Conservation (phyloP, 1,284 basidiomycete species). For the Megacollybia platyphylla region DNA sequence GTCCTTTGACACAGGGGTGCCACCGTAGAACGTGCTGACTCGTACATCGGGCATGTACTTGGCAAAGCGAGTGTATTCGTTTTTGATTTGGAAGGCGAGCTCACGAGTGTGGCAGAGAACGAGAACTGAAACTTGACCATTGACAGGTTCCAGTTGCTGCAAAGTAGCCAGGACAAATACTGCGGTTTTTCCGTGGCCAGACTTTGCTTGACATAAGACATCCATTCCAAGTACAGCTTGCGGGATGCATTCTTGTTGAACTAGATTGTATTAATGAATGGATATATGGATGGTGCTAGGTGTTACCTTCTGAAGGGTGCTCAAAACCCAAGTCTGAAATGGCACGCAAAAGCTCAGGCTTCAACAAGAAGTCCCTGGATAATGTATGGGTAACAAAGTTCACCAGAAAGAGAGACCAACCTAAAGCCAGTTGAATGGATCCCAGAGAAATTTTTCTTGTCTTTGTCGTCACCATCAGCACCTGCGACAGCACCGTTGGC, state of each 20-base stretch:
- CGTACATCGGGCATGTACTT: slow-evolving; percentile 99
- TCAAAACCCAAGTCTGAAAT: slow-evolving; percentile 99
- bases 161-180: slow-evolving; percentile 97
- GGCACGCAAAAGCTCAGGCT: slow-evolving; percentile 92
- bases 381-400: neutral
- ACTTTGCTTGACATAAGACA: slow-evolving; percentile 99
- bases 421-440: slow-evolving; percentile 95
- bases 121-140: slow-evolving; percentile 95
- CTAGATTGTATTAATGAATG: slow-evolving; percentile 25
- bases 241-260: slow-evolving; percentile 99
- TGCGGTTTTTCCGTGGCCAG: slow-evolving; percentile 99
- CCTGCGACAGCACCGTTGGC: slow-evolving; percentile 40
- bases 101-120: slow-evolving; percentile 99
- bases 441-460: slow-evolving; percentile 95
- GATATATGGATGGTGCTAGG: neutral
- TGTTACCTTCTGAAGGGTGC: slow-evolving; percentile 95
- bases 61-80: slow-evolving; percentile 97
- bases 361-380: slow-evolving; percentile 86
- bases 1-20: slow-evolving; percentile 91
- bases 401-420: slow-evolving; percentile 27
- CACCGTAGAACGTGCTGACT: slow-evolving; percentile 96
- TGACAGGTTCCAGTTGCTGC: slow-evolving; percentile 97
- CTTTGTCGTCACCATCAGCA: slow-evolving; percentile 64
- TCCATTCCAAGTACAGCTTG: slow-evolving; percentile 99
- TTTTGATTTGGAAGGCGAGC: slow-evolving; percentile 99